Base-by-base conservation (phyloP, 1,139 yeast genomes). In the Saccharomyces hybrid region DNA sequence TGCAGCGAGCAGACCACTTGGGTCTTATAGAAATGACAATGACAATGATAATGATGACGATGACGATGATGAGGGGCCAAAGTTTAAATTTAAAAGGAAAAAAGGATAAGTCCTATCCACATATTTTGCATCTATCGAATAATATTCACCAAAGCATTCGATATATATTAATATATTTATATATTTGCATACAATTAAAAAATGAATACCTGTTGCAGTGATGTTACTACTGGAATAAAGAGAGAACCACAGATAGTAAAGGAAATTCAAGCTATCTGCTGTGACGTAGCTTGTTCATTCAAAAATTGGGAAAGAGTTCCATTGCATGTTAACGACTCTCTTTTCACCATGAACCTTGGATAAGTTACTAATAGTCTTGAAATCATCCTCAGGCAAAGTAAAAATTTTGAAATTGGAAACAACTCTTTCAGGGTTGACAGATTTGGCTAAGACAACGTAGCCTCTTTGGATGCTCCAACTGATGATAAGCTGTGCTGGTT, bases 401-500 rank as follows among this genome's bases (percentile, higher is more conserved):
- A 84, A 73, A 27, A 77, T 71, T 61, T 79, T 67, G 56, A 81
- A 71, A 72, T 88, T 88, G 53, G 78, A 71, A 51, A 67, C 77
- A 57, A 88, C 78, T 73, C 96, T 81, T 9, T 71, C 67, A 20
- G 81, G 78, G 34, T 79, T 82, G 49, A 80, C 79, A 31, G 93
- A 83, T 73, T 88, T 88, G 56, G 95, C 93, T 61, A 88, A 74
- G 13, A 83, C 87, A 31, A 83, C 82, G 51, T 83, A 76, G 47
- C 85, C 88, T 70, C 89, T 81, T 68, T 81, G 78, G 32, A 85
- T 73, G 57, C 81, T 87, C 90, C 93, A 88, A 53, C 87, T 81
- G 59, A 87, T 76, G 59, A 84, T 75, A 28, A 88, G 73, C 57
- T 81, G 79, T 46, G 88, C 88, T 13, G 87, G 74, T 2, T 80